Base-by-base conservation (phyloP, 1,284 basidiomycete species). In the Quambalaria eucalypti region DNA sequence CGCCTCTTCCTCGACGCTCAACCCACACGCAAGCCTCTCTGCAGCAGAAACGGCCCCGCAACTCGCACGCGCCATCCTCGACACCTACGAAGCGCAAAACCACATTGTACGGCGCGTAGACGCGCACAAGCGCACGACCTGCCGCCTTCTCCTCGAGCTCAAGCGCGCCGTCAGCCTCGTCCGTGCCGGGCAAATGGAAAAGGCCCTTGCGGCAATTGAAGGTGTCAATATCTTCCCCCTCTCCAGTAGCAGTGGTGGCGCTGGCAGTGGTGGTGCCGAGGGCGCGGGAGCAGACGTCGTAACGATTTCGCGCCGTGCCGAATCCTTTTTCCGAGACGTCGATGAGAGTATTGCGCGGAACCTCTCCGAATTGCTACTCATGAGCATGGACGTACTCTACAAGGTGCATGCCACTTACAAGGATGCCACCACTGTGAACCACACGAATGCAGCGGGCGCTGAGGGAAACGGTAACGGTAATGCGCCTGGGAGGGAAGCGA, bases 331-430 rank as follows among this genome's bases (percentile, higher is more conserved):
- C 79, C 87, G 87, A 74, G 84, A 87, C 38, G 86, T 95, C 56
- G 90, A 96, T 69, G 80, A 82, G 57, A 82, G 87, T 4, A 80
- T 97, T 66, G 87, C 92, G 62, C 83, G 87, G 61, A 97, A 95
- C 78, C 79, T 97, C 71, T 88, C 90, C 71, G 84, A 85, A 4
- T 87, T 95, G 73, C 82, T 97, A 36, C 83, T 90, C 28, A 83
- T 92, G 52, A 87, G 88, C n/a, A 98, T 97, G 93, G 89, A 91
- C 71, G 85, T 86, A 26, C 82, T 98, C 28, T 87, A 87, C 60
- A 66, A 69, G 51, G 59, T 74, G 55, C 68, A 73, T 48, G 61
- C 64, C 48, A 60, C 57, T 53, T 60, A 73, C 50, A 72, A 74
- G 69, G 57, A 65, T 33, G 66, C 68, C n/a, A 40, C 40, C 28